A percentile compares a stretch with the other conserved stretches of the same genome.
Evolutionary conservation across 441 rosid genomes (phyloP).

Genomic region (Biscutella laevigata): DNA sequence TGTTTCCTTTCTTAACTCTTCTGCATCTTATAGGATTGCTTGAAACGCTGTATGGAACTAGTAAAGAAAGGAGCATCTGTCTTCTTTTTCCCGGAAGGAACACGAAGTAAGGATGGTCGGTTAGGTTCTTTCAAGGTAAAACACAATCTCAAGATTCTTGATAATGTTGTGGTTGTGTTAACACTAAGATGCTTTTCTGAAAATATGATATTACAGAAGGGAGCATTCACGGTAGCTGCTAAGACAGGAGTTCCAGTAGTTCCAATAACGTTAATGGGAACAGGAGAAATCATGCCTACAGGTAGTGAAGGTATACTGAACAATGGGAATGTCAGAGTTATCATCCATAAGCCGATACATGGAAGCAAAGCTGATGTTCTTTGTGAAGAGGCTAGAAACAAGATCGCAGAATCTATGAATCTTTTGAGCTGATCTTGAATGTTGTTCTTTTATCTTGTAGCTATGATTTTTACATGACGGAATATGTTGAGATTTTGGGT

Average conservation of each 20-base stretch:
- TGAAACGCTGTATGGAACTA: conserved; percentile 71
- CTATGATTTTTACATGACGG: conserved; percentile 2
- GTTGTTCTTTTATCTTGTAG: background rate
- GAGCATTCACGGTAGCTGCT: conserved; percentile 83
- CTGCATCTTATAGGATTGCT: conserved; percentile 49
- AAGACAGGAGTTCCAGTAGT: conserved; percentile 72
- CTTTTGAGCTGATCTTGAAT: conserved; percentile 27
- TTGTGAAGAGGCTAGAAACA: conserved; percentile 54
- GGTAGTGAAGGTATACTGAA: conserved; percentile 66
- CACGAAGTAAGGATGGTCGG: conserved; percentile 75
- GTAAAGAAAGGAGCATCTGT: conserved; percentile 75
- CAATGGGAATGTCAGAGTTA: conserved; percentile 51
- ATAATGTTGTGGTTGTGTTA: conserved; percentile 1
- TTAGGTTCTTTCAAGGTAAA: conserved; percentile 79
- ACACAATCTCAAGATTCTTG: background rate
- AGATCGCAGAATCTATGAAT: conserved; percentile 43
- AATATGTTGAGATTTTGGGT: background rate
- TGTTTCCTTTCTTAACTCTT: conserved; percentile 5
- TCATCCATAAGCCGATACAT: conserved; percentile 62
- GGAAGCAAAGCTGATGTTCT: conserved; percentile 54
- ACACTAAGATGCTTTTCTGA: background rate
- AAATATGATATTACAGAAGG: conserved; percentile 59
- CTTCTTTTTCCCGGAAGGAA: conserved; percentile 85
- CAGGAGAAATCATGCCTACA: conserved; percentile 80
- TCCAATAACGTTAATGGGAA: conserved; percentile 74